Percentiles rank a stretch among this genome's conserved stretches.
These are phyloP conservation scores for Domatiomyces globalis DNA, from an alignment of 2,329 filamentous ascomycete species.

Conservation along the genomic window DNA sequence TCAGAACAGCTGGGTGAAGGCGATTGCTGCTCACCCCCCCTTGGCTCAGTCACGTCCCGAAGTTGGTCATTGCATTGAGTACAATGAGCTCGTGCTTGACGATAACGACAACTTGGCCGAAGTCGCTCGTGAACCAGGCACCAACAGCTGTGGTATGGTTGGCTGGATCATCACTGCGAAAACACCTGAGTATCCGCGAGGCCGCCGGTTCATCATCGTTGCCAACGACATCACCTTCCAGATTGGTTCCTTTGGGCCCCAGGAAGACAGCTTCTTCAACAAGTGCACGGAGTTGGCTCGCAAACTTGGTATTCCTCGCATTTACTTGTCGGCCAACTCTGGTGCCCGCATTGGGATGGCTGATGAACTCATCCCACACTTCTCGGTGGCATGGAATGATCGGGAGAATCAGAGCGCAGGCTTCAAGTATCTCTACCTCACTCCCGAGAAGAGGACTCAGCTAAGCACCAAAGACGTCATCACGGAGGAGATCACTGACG, in stretches of 20 bases:
- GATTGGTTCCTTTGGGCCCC: constrained; percentile 93
- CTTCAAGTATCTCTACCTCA: constrained; percentile 95
- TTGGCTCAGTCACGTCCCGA: constrained; percentile 70
- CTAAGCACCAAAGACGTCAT: constrained; percentile 74
- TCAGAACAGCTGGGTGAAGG: constrained; percentile 81
- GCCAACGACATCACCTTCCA: constrained; percentile 99
- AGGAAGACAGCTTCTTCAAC: constrained; percentile 96
- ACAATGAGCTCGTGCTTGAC: constrained; percentile 86
- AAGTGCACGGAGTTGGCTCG: constrained; percentile 96
- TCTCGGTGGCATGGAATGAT: constrained; percentile 95
- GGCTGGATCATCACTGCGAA: constrained; percentile 91
- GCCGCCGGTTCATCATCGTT: constrained; percentile 85
- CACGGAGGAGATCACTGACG: constrained; percentile 72
- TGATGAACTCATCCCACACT: constrained; percentile 91
- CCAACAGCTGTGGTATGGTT: constrained; percentile 95
- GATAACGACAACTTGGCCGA: constrained; percentile 84
- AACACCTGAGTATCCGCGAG: constrained; percentile 88
- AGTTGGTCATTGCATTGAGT: constrained; percentile 81
- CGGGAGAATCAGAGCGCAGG: constrained; percentile 63
- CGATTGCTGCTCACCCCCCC: constrained; percentile 56
- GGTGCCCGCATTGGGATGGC: constrained; percentile 94
- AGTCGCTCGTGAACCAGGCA: constrained; percentile 86
- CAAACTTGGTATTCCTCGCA: constrained; percentile 85
- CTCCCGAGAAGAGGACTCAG: constrained; percentile 67
- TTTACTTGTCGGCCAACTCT: constrained; percentile 97